Base-by-base conservation (phyloP, 2,329 filamentous ascomycete genomes). In the Phoma sp. region DNA sequence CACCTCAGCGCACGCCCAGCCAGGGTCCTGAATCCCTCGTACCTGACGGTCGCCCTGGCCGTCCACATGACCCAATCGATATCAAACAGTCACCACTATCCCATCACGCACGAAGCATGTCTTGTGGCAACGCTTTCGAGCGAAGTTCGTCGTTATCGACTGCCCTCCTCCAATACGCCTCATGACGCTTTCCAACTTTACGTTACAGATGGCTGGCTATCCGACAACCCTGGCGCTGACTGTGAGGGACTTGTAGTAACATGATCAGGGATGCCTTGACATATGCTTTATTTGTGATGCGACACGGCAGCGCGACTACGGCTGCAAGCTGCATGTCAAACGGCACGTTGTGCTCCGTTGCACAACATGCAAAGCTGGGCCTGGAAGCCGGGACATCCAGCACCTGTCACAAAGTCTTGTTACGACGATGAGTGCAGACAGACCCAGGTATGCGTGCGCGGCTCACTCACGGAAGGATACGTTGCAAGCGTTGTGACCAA, bases 81-180 rank as follows among this genome's bases (percentile, higher is more conserved):
- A 41, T 46, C 22, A 25, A 55, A 8, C 41, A 39, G 37, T 46
- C 46, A 55, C 46, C 52, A 35, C 24, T 55, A 50, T 51, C 46
- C 52, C 43, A 38, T 38, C 41, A 5, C 24, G 52, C 38, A n/a
- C 41, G 17, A 47, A 46, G 46, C 45, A 12, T 55, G 52, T 55
- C 52, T 51, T 51, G 37, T 38, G 43, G 37, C 46, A 32, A 36
- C 32, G 33, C 13, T 29, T 15, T 44, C 35, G 38, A 33, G 33
- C 32, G 48, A 48, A 29, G 12, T 40, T 32, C 32, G 33, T 12
- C 8, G n/a, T 4, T 48, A 38, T 52, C 33, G 54, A 50, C 37
- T 17, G 7, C 38, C 33, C 9, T 48, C 54, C 43, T 43, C 47
- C 54, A 57, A 57, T 57, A 57, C 43, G 54, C 54, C 54, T 57